phyloP scores from a whole-genome alignment of 331 rosid genomes.

The Acacia pycnantha region DNA sequence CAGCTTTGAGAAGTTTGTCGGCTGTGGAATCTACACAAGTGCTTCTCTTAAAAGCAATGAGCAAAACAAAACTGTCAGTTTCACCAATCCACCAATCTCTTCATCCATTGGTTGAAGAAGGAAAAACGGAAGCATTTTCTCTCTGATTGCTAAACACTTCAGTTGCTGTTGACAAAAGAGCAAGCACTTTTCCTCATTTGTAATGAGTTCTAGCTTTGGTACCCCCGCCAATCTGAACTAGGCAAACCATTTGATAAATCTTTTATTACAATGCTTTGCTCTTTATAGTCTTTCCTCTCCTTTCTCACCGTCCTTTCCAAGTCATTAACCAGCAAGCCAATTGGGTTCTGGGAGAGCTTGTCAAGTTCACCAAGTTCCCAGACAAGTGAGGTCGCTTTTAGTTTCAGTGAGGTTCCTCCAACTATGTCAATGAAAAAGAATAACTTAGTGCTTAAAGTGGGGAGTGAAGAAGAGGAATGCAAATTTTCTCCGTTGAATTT shows the following conservation, averaged over 20 bases:
- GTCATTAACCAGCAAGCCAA: slow-evolving; percentile 47
- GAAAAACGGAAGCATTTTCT: background rate
- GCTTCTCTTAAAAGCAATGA: slow-evolving; percentile 27
- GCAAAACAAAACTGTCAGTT: slow-evolving; percentile 13
- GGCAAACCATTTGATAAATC: slow-evolving; percentile 26
- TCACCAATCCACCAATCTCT: slow-evolving; percentile 27
- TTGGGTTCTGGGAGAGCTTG: slow-evolving; percentile 36
- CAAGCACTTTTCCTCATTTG: slow-evolving; percentile 12
- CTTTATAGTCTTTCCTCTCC: slow-evolving; percentile 43
- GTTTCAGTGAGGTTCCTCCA: slow-evolving; percentile 32
- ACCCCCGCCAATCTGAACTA: slow-evolving; percentile 1
- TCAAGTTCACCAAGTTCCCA: slow-evolving; percentile 36
- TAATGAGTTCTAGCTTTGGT: slow-evolving; percentile 21
- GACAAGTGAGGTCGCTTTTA: slow-evolving; percentile 34
- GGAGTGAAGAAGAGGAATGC: slow-evolving; percentile 47
- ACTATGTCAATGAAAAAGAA: slow-evolving; percentile 37
- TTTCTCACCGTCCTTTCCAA: slow-evolving; percentile 58
- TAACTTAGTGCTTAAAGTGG: slow-evolving; percentile 25
- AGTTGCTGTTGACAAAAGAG: background rate
- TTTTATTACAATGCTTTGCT: slow-evolving; percentile 52
- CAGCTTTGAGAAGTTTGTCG: slow-evolving; percentile 44
- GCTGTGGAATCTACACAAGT: slow-evolving; percentile 38
- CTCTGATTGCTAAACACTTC: background rate
- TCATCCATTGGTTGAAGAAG: slow-evolving; percentile 23
- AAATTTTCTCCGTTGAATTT: slow-evolving; percentile 66